Conservation (phyloP, 23 red algal genomes). For the Gracilaria domingensis region DNA sequence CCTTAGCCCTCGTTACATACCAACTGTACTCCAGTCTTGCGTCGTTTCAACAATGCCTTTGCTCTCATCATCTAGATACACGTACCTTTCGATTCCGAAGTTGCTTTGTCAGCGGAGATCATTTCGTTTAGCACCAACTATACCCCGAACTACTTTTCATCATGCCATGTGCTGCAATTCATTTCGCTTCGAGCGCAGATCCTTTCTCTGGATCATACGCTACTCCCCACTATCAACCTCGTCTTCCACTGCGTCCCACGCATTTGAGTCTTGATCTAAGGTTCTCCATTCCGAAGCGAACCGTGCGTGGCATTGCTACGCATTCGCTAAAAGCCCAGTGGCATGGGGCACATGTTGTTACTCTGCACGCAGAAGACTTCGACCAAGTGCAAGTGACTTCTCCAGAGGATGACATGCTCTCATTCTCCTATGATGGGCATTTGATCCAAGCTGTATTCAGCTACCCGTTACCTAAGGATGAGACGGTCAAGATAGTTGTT, state of each 20-base stretch:
- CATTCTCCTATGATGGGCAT: constrained; percentile 71
- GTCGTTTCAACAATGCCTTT: no score
- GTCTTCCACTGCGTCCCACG: constrained; percentile 63
- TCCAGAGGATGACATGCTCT: constrained; percentile 42
- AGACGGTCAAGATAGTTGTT: constrained; percentile 50
- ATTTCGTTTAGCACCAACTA: not conserved
- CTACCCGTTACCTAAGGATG: constrained; percentile 23
- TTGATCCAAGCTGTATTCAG: constrained; percentile 62
- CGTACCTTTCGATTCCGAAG: no score
- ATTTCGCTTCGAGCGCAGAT: constrained; percentile 4
- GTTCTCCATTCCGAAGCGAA: constrained; percentile 50
- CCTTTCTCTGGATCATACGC: constrained; percentile 49
- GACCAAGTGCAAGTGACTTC: constrained; percentile 50
- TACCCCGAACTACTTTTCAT: not conserved
- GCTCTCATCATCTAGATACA: no score
- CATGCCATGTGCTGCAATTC: constrained; percentile 4
- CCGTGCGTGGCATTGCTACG: constrained; percentile 39
- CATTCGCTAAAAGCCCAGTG: constrained; percentile 53
- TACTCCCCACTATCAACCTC: constrained; percentile 69
- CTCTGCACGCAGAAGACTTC: constrained; percentile 79
- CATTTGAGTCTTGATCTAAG: constrained; percentile 47
- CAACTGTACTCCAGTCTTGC: no score
- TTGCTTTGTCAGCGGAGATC: not conserved
- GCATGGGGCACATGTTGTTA: constrained; percentile 38
- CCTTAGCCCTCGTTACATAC: no score